Conservation (phyloP, 768 basidiomycete genomes). For the Amanita pseudoporphyria region DNA sequence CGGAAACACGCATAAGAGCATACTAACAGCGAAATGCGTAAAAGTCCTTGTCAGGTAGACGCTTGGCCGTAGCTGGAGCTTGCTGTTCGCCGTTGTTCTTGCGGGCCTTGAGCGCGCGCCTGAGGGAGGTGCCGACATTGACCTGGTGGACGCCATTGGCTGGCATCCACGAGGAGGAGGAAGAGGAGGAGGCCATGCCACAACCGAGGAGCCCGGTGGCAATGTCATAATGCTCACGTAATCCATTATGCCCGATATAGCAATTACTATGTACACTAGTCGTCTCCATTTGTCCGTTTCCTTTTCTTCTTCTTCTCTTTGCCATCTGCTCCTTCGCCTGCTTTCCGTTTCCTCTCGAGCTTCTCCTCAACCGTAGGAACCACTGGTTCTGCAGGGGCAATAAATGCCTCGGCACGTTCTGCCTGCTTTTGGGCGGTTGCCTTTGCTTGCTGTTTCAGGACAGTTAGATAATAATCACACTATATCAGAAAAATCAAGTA, state of each 20-base stretch:
- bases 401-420: constrained; percentile 79
- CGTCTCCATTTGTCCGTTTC: constrained; percentile 8
- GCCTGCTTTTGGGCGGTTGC: constrained; percentile 59
- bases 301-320: constrained; percentile 22
- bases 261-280: background rate
- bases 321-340: constrained; percentile 23
- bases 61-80: constrained; percentile 25
- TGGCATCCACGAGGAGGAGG: constrained; percentile 45
- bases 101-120: constrained; percentile 59
- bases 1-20: background rate
- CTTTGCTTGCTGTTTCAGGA: constrained; percentile 60
- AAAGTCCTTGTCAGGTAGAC: constrained; percentile 57
- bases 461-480: background rate
- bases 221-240: background rate
- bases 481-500: constrained; percentile 16
- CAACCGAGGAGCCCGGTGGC: constrained; percentile 3
- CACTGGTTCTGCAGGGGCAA: constrained; percentile 75
- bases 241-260: background rate
- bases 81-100: constrained; percentile 43
- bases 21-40: constrained; percentile 70
- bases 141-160: constrained; percentile 48
- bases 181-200: constrained; percentile 15
- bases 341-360: constrained; percentile 42
- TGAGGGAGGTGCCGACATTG: constrained; percentile 52
- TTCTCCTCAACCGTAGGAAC: constrained; percentile 75